A percentile compares a stretch with the other conserved stretches of the same genome.
Conservation (phyloP, 768 basidiomycete species). For the Russula compacta region DNA sequence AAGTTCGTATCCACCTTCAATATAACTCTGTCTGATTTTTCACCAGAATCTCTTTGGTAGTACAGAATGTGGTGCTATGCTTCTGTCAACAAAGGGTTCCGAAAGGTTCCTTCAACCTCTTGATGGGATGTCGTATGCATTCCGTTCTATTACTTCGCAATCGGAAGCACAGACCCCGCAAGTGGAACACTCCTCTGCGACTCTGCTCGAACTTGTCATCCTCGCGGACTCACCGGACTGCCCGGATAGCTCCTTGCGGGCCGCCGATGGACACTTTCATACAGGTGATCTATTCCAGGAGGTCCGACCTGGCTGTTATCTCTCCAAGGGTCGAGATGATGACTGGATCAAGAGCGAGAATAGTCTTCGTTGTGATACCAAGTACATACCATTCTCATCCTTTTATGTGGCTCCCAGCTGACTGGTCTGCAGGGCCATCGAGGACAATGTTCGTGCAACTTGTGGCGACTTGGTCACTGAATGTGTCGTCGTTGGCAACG, state of each 20-base stretch:
- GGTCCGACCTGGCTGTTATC: conserved; percentile 44
- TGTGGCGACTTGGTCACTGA: conserved; percentile 59
- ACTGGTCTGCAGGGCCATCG: conserved; percentile 44
- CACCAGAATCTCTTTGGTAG: conserved; percentile 69
- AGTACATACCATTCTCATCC: conserved; percentile 28
- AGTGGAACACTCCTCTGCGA: conserved; percentile 39
- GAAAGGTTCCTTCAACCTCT: conserved; percentile 48
- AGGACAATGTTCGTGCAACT: conserved; percentile 61
- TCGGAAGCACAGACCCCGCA: conserved; percentile 23
- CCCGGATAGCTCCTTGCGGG: conserved; percentile 48
- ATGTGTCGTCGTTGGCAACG: conserved; percentile 70
- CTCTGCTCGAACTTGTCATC: conserved; percentile 62
- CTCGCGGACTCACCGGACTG: conserved; percentile 60
- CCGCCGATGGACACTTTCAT: conserved; percentile 63
- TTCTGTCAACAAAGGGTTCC: conserved; percentile 48
- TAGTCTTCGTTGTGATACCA: conserved; percentile 70
- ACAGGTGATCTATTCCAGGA: conserved; percentile 78
- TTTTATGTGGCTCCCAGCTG: not conserved
- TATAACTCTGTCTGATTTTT: conserved; percentile 21
- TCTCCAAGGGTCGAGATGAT: conserved; percentile 65
- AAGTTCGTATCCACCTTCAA: conserved; percentile 25
- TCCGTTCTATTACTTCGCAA: conserved; percentile 46
- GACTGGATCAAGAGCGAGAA: conserved; percentile 83
- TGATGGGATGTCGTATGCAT: conserved; percentile 59
- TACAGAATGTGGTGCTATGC: conserved; percentile 71